Base-by-base conservation (phyloP, 2,329 filamentous ascomycete genomes). In the Lachnellula occidentalis region DNA sequence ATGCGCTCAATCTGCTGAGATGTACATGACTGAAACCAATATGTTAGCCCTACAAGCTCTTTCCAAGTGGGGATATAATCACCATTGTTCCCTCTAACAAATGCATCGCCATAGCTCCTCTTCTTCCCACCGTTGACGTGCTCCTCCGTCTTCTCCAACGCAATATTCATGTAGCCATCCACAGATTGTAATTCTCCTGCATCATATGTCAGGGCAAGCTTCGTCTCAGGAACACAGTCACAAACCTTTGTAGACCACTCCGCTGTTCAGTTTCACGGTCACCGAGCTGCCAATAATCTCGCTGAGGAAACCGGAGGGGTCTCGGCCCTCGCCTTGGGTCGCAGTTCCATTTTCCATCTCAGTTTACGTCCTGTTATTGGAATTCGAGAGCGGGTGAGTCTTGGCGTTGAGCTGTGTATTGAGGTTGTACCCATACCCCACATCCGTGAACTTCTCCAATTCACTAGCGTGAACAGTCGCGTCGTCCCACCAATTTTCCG, bases 91-190 rank as follows among this genome's bases (percentile, higher is more conserved):
- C 92, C 92, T 71, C 92, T 82, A 55, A 97, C 88, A 71, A 97
- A 97, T 5, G 92, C 90, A 77, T 97, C 92, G 7, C 92, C 92
- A 70, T 96, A 96, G 52, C 82, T 88, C 66, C 89, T 82, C 66
- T 88, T 82, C 73, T 92, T 83, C 61, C 85, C 82, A 42, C 92
- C 92, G 68, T 95, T 87, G 63, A 96, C 87, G 65, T 86, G 91
- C 74, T 99, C 94, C 61, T 90, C 86, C 19, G 91, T 95, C 75
- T 96, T 94, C 73, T 99, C 94, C 31, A 99, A 82, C 12, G 94
- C 92, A 70, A 99, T 96, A 75, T 99, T 99, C 94, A 99, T 99
- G 75, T 97, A 99, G 50, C 94, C 94, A 72, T 99, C 94, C 48
- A 99, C 92, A 0, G 92, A 96, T 71, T 97, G 92, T 37, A 97